Evolutionary conservation across 2,329 filamentous ascomycete genomes (phyloP).

Genomic region (Periconia sp.): DNA sequence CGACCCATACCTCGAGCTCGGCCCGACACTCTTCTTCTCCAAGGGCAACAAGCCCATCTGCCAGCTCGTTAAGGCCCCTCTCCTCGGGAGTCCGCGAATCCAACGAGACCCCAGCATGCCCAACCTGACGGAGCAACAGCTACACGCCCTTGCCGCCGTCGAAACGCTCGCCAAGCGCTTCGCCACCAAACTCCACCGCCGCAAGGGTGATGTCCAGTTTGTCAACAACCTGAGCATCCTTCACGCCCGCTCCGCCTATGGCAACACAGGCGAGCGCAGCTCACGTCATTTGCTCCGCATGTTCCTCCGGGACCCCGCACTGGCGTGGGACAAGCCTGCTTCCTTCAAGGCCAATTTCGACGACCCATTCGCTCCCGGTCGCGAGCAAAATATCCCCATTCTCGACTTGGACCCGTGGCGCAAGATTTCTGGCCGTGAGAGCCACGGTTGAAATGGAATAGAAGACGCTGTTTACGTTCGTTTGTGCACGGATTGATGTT

Average conservation of each 20-base stretch:
- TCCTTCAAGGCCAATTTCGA: conserved; percentile 32
- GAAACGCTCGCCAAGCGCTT: conserved; percentile 32
- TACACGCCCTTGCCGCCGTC: conserved; percentile 31
- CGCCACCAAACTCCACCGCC: conserved; percentile 34
- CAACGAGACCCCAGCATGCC: conserved; percentile 35
- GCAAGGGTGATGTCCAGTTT: conserved; percentile 40
- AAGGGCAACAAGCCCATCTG: conserved; percentile 34
- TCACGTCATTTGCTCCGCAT: conserved; percentile 40
- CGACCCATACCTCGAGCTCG: conserved; percentile 34
- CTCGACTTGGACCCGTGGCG: conserved; percentile 40
- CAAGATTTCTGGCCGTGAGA: conserved; percentile 41
- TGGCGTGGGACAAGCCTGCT: conserved; percentile 37
- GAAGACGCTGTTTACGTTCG: background rate
- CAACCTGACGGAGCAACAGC: conserved; percentile 27
- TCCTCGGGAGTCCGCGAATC: conserved; percentile 37
- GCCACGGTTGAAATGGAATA: conserved; percentile 30
- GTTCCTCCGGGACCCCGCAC: conserved; percentile 39
- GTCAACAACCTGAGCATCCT: conserved; percentile 41
- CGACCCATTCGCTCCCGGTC: conserved; percentile 32
- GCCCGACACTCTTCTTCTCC: conserved; percentile 39
- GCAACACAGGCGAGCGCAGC: conserved; percentile 24
- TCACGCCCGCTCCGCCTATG: conserved; percentile 41
- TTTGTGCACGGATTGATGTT: background rate
- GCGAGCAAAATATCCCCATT: conserved; percentile 36
- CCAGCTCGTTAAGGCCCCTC: conserved; percentile 41